These are phyloP conservation scores for Eleusine coracana DNA, from an alignment of 176 grass and related monocot genomes.

Conservation along the genomic window DNA sequence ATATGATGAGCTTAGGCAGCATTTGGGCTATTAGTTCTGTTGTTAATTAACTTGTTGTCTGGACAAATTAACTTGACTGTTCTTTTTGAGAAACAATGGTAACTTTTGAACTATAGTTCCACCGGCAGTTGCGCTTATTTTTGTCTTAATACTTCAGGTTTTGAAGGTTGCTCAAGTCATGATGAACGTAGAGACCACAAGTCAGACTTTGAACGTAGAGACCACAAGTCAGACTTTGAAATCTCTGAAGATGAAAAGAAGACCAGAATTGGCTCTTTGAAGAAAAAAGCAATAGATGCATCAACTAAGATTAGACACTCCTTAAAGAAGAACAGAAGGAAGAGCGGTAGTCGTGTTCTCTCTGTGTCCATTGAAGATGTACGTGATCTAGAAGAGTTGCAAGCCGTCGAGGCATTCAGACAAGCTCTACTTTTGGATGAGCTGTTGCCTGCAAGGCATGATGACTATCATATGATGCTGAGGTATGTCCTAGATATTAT, in stretches of 20 bases:
- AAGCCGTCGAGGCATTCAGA: constrained; percentile 80
- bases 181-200: constrained; percentile 73
- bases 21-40: not conserved
- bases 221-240: constrained; percentile 80
- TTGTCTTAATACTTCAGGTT: constrained; percentile 46
- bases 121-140: not conserved
- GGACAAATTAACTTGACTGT: not conserved
- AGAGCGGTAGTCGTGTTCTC: constrained; percentile 66
- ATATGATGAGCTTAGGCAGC: not conserved
- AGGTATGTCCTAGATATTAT: constrained; percentile 48
- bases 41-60: constrained; percentile 11
- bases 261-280: constrained; percentile 84
- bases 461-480: constrained; percentile 97
- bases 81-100: not conserved
- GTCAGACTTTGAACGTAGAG: constrained; percentile 81
- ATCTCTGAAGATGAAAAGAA: constrained; percentile 93
- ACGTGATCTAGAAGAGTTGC: constrained; percentile 73
- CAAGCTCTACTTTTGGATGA: constrained; percentile 76
- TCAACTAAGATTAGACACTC: constrained; percentile 87
- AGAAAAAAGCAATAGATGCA: constrained; percentile 96
- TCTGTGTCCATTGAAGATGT: constrained; percentile 98
- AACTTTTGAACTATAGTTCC: not conserved
- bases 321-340: constrained; percentile 80
- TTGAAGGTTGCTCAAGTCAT: constrained; percentile 74
- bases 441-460: constrained; percentile 80